Conservation (phyloP, 1,284 basidiomycete genomes). For the Athelia psychrophila region DNA sequence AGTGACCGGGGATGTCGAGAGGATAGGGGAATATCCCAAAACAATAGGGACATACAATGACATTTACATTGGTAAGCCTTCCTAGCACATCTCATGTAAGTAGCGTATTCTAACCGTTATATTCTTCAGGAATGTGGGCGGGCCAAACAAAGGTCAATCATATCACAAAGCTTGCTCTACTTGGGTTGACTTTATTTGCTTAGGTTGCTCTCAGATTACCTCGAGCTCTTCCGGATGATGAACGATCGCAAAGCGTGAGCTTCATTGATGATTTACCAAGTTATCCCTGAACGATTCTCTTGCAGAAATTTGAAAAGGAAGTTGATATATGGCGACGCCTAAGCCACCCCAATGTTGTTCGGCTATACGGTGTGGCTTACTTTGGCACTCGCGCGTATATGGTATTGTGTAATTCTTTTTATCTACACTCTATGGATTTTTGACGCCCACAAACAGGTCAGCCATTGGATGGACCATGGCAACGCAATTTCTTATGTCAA, state of each 20-base stretch:
- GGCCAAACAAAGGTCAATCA: slow-evolving; percentile 24
- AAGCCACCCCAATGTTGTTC: slow-evolving; percentile 36
- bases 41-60: slow-evolving; percentile 37
- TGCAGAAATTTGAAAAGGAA: slow-evolving; percentile 36
- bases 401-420: slow-evolving; percentile 20
- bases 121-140: slow-evolving; percentile 35
- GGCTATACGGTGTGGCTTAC: slow-evolving; percentile 37
- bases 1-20: slow-evolving; percentile 42
- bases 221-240: slow-evolving; percentile 25
- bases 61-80: slow-evolving; percentile 31
- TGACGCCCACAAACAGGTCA: slow-evolving; percentile 27
- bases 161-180: not conserved
- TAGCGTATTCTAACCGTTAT: not conserved
- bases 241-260: slow-evolving; percentile 30
- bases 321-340: slow-evolving; percentile 41
- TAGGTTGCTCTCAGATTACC: slow-evolving; percentile 33
- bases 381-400: slow-evolving; percentile 32
- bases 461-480: slow-evolving; percentile 44
- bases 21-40: slow-evolving; percentile 25
- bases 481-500: slow-evolving; percentile 32
- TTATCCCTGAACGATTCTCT: not conserved
- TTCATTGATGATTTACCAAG: not conserved
- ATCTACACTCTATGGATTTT: not conserved
- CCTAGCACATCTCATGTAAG: not conserved
- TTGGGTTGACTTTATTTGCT: slow-evolving; percentile 7